Base-by-base conservation (phyloP, 2,329 filamentous ascomycete species). In the Parascedosporium putredinis region DNA sequence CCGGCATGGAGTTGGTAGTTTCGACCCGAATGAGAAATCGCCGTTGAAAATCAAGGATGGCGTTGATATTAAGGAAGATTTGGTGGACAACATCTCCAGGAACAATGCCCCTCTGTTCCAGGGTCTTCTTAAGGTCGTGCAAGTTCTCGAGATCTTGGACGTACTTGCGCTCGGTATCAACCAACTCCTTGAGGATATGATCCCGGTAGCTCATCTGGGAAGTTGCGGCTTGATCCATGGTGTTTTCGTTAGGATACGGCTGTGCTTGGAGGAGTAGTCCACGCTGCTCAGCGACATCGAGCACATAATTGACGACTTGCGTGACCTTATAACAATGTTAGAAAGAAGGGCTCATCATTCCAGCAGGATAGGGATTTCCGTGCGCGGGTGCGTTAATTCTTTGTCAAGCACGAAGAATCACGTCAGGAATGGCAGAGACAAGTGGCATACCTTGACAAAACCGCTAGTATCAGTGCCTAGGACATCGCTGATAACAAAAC, bases 81-180 rank as follows among this genome's bases (percentile, higher is more conserved):
- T 90, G 83, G 68, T 97, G 90, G 20, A 95, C 84, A 8, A 84
- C 80, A 63, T 98, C 93, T 49, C 93, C 91, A 2, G 88, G 86
- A 55, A 97, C 81, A 33, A 88, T 81, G 33, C 89, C 89, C 56
- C 84, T 89, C 62, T 94, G 86, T 58, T 96, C 89, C 50, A 97
- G 74, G 22, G 84, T 80, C 67, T 88, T 91, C 69, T 95, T 97
- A 61, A 97, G 77, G 46, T 90, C 84, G 64, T 97, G 89, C 31
- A 98, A 67, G 57, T 95, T 91, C 64, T 97, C 91, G 49, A 98
- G 70, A 70, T 98, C 93, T 64, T 97, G 90, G 3, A 97, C 93
- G 59, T 98, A 98, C 67, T 96, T 96, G 54, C 93, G 83, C 67
- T 98, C 93, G 1, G 91, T 97, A 58, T 91, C 88, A 50, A 98